Base-by-base conservation (phyloP, 768 basidiomycete genomes). In the Termitomyces titanicus region DNA sequence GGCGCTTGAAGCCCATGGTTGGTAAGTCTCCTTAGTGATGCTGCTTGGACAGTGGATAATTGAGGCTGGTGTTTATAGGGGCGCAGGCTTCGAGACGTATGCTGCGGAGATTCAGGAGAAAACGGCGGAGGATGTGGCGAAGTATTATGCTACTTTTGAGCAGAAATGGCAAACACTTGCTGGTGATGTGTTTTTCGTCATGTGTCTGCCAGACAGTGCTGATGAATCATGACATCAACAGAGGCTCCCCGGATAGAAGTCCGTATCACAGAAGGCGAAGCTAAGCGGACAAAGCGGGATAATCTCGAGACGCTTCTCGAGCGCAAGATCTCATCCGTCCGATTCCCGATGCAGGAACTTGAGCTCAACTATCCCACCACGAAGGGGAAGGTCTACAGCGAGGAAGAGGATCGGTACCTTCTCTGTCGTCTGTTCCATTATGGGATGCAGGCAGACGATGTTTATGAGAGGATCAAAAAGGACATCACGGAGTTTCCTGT, bases 401-500 rank as follows among this genome's bases (percentile, higher is more conserved):
- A 99, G 60, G 97, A 98, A 66, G 97, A 98, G 66, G 97, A 98
- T 64, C 80, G 96, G 17, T 99, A 98, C 74, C 79, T 98, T 11
- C 81, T 98, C 37, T 94, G 92, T 65, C 84, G 94, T 24, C 72
- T 98, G 59, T 84, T 85, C 67, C 84, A 96, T 71, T 95, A 98
- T 61, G 94, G 94, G 22, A 86, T 98, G 79, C 85, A 87, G 53
- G 74, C 80, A 15, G 92, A 92, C 47, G 94, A 97, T 63, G 89
- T 93, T 24, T 97, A 94, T 65, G 96, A 99, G 65, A 74, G 87
- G 51, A 97, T 98, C 73, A 97, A 96, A 81, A 85, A 88, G 70
- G 96, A 98, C 70, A 94, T 98, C 60, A 88, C 85, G 15, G 95
- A 98, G 72, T 98, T 94, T 72, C 95, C 96, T 1, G 89, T 95